Evolutionary conservation across 2,329 filamentous ascomycete species (phyloP).

Genomic region (Xenosphaeropsis pyriputrescens): DNA sequence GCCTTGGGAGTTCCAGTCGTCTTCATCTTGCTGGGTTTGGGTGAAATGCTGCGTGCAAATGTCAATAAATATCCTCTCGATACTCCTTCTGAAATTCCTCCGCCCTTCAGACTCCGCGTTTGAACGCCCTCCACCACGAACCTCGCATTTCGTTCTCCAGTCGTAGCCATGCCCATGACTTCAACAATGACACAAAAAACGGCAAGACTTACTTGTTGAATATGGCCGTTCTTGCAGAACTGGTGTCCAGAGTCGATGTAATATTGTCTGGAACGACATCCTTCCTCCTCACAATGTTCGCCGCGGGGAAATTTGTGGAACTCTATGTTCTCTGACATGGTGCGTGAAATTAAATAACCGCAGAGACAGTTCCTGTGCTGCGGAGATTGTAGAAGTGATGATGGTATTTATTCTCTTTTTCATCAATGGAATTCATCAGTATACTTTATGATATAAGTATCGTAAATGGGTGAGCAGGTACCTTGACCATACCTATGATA

Average conservation of each 20-base stretch:
- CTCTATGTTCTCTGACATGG: slow-evolving; percentile 16
- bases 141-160: not conserved
- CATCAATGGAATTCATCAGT: too few species aligned
- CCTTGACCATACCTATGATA: too few species aligned
- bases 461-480: too few species aligned
- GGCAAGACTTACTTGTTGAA: slow-evolving; percentile 30
- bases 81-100: too few species aligned
- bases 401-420: too few species aligned
- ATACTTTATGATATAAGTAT: too few species aligned
- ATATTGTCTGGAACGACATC: slow-evolving; percentile 44
- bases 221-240: slow-evolving; percentile 51
- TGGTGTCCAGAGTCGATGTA: slow-evolving; percentile 47
- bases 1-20: slow-evolving; percentile 51
- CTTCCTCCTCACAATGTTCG: slow-evolving; percentile 36
- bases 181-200: slow-evolving; percentile 16
- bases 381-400: too few species aligned
- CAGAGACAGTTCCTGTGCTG: too few species aligned
- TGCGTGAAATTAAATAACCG: too few species aligned
- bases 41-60: slow-evolving; percentile 9
- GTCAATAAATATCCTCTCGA: too few species aligned
- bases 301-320: slow-evolving; percentile 23
- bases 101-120: too few species aligned
- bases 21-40: slow-evolving; percentile 43
- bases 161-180: not conserved
- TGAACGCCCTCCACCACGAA: slow-evolving; percentile 3